Percentiles rank a stretch among this genome's conserved stretches.
Evolutionary conservation across 2,329 filamentous ascomycete genomes (phyloP).

Genomic region (Neocatenulostroma microsporum): DNA sequence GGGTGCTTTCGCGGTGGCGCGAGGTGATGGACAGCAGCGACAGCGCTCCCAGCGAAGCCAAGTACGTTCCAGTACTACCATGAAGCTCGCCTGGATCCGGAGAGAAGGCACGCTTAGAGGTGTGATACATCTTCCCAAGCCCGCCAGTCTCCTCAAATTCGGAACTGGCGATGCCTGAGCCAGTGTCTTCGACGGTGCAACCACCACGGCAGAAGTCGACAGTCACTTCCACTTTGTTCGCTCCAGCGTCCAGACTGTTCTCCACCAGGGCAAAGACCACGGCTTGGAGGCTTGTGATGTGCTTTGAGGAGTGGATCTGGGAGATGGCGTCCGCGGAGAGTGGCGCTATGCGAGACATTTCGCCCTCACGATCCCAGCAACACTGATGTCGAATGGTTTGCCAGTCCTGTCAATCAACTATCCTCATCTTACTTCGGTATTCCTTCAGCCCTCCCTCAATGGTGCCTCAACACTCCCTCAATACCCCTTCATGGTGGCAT

Average conservation of each 20-base stretch:
- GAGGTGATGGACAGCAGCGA: constrained; percentile 73
- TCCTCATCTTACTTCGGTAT: no score
- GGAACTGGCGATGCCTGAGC: constrained; percentile 61
- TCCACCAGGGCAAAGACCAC: constrained; percentile 66
- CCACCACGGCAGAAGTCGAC: constrained; percentile 69
- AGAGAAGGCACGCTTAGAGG: constrained; percentile 58
- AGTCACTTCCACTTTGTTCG: constrained; percentile 59
- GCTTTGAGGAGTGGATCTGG: constrained; percentile 78
- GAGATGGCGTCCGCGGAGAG: constrained; percentile 29
- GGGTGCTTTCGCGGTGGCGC: constrained; percentile 52
- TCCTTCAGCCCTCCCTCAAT: no score
- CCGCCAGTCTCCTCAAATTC: constrained; percentile 68
- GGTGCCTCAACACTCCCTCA: no score
- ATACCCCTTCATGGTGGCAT: constrained; percentile 6
- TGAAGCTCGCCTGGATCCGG: constrained; percentile 41
- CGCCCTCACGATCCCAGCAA: neutral
- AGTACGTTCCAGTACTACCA: constrained; percentile 64
- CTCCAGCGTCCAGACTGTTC: constrained; percentile 76
- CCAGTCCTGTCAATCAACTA: no score
- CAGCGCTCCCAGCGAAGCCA: constrained; percentile 67
- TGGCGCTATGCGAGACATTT: constrained; percentile 21
- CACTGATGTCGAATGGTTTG: no score
- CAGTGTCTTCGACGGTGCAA: constrained; percentile 79
- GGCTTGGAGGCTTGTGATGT: constrained; percentile 64
- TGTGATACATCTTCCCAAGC: constrained; percentile 59